Evolutionary conservation across 2,329 filamentous ascomycete species (phyloP), one percentile per base, ranked within the genome.

Genomic region (Myrmaecium sp.): DNA sequence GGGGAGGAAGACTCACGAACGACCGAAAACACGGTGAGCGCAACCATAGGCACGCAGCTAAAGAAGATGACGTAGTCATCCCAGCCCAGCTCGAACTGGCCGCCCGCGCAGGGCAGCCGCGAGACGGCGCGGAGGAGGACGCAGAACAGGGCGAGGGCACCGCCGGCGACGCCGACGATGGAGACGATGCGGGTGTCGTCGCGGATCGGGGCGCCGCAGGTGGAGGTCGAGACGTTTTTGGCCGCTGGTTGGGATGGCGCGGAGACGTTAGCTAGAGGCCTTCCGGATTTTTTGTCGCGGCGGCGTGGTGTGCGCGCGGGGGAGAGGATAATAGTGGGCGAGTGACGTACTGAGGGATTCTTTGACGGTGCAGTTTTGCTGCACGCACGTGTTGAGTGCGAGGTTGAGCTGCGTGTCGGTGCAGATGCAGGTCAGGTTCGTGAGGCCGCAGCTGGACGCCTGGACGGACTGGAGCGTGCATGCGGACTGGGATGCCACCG

Each of bases 221-320:
- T 36, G 11, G 50, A 47, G 9, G 38, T 28, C 1, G 55, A 58
- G 25, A 48, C 39, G 32, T 60, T 59, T 35, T 60, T 55, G 4
- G 52, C 54, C 9, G 43, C 51, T 56, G 27, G 16, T 7, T 9
- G 12, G 12, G 14, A 18, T 6, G n/a, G n/a, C n/a, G n/a, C n/a
- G n/a, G 25, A 13, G 9, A 14, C 10, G 17, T 26, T n/a, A 26
- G 17, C 9, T 14, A 5, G 6, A 19, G 5, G 4, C 3, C 12
- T 8, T 5, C 8, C 5, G 5, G 9, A 4, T 6, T 14, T 7
- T 6, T n/a, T n/a, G n/a, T n/a, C n/a, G n/a, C n/a, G n/a, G n/a
- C n/a, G n/a, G n/a, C n/a, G n/a, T n/a, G n/a, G n/a, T n/a, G n/a
- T n/a, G n/a, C n/a, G n/a, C n/a, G n/a, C n/a, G n/a, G n/a, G n/a